Conservation (phyloP, 2,329 filamentous ascomycete species). For the Corynespora cassiicola region DNA sequence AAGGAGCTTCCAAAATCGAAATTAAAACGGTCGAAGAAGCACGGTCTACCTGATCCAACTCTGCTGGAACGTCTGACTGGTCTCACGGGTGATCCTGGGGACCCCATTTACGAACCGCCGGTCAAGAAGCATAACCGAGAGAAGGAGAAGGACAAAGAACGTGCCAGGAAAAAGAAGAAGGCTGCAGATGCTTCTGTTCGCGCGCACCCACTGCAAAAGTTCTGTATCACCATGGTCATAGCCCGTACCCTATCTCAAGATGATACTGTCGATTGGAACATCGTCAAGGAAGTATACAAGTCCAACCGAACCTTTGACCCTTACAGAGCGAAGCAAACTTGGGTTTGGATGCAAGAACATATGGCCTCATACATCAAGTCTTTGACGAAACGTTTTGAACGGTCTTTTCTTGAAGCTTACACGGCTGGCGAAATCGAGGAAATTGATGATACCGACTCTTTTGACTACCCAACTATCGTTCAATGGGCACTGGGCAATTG, state of each 20-base stretch:
- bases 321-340: constrained; percentile 43
- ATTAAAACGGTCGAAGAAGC: constrained; percentile 1
- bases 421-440: constrained; percentile 65
- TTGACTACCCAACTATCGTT: constrained; percentile 73
- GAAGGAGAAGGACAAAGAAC: constrained; percentile 17
- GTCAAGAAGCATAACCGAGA: constrained; percentile 17
- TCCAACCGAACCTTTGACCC: constrained; percentile 43
- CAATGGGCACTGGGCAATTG: constrained; percentile 67
- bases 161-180: constrained; percentile 15
- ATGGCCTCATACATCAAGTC: constrained; percentile 58
- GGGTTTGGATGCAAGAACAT: constrained; percentile 43
- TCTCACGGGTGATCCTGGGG: constrained; percentile 39
- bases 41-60: constrained; percentile 22
- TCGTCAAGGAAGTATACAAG: constrained; percentile 48
- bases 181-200: constrained; percentile 23
- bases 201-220: constrained; percentile 34
- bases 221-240: constrained; percentile 37
- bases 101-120: constrained; percentile 29
- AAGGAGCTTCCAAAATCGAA: constrained; percentile 8
- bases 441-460: constrained; percentile 67
- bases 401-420: constrained; percentile 71
- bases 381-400: constrained; percentile 69
- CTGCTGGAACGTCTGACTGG: constrained; percentile 42
- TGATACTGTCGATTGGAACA: constrained; percentile 48
- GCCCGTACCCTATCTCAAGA: constrained; percentile 43